Evolutionary conservation across 768 basidiomycete genomes (phyloP).

Genomic region (Rhizopogon sp.): DNA sequence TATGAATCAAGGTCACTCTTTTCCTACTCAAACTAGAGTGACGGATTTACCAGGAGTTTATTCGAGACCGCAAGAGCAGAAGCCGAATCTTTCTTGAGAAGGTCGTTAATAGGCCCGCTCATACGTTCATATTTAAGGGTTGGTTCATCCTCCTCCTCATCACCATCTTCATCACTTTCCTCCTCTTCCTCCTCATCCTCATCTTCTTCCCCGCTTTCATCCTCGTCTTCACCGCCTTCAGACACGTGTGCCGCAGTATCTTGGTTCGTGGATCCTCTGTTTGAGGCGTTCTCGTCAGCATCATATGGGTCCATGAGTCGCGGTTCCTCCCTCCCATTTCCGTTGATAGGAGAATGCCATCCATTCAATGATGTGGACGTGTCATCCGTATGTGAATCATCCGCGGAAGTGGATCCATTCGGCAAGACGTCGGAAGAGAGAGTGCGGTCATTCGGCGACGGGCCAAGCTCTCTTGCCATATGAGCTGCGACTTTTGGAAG

Average conservation of each 20-base stretch:
- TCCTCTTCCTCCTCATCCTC: conserved; percentile 28
- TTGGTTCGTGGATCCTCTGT: conserved; percentile 3
- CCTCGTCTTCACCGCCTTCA: conserved; percentile 1
- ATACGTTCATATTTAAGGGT: conserved; percentile 88
- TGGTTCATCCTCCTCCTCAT: conserved; percentile 86
- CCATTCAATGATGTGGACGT: background rate
- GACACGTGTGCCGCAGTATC: conserved; percentile 2
- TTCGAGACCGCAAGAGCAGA: conserved; percentile 76
- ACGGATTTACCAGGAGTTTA: conserved; percentile 55
- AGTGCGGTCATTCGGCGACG: background rate
- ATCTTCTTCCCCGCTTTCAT: conserved; percentile 16
- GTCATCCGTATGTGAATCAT: background rate
- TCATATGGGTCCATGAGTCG: background rate
- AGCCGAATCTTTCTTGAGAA: conserved; percentile 86
- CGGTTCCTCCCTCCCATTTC: conserved; percentile 8
- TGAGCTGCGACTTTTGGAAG: background rate
- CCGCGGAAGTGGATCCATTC: background rate
- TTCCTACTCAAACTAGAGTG: background rate
- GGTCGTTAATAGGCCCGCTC: conserved; percentile 61
- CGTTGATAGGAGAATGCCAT: conserved; percentile 7
- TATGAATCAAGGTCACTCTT: background rate
- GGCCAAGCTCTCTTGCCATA: background rate
- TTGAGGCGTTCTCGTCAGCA: conserved; percentile 3
- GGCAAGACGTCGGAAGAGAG: background rate
- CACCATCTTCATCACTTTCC: conserved; percentile 50